A percentile compares a stretch with the other conserved stretches of the same genome.
phyloP scores from a whole-genome alignment of 2,329 filamentous ascomycete species.

The Colletotrichum sp. region DNA sequence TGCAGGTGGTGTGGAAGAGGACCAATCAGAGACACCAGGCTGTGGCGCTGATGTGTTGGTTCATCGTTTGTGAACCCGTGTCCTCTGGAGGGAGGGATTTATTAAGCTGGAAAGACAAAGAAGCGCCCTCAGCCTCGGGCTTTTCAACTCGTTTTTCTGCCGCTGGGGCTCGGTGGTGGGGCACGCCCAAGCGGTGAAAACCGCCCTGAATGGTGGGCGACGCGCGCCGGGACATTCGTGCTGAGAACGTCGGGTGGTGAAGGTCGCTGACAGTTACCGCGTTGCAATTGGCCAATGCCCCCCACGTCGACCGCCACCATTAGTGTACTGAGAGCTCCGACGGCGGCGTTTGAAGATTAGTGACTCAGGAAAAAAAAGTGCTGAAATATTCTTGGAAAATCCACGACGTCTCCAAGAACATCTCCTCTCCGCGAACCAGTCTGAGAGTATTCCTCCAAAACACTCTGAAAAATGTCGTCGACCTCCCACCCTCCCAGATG shows the following conservation, averaged over 20 bases:
- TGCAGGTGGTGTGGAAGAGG: slow-evolving; percentile 10
- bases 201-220: not conserved
- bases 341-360: slow-evolving; percentile 2
- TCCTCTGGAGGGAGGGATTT: slow-evolving; percentile 9
- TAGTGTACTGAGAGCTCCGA: slow-evolving; percentile 8
- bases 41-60: slow-evolving; percentile 20
- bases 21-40: slow-evolving; percentile 21
- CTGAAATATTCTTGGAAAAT: not conserved
- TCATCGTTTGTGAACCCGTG: slow-evolving; percentile 23
- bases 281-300: slow-evolving; percentile 20
- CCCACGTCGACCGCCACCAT: not conserved
- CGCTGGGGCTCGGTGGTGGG: not conserved
- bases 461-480: slow-evolving; percentile 1
- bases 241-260: not conserved
- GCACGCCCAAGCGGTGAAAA: slow-evolving; percentile 11
- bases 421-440: not conserved
- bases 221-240: not conserved
- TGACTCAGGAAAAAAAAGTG: slow-evolving; percentile 1
- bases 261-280: not conserved
- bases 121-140: slow-evolving; percentile 6
- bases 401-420: not conserved
- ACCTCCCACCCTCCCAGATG: slow-evolving; percentile 57
- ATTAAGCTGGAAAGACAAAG: slow-evolving; percentile 12
- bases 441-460: not conserved
- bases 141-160: slow-evolving; percentile 21